Evolutionary conservation across 164 flowering plant genomes (phyloP).

Genomic region (Malania oleifera): DNA sequence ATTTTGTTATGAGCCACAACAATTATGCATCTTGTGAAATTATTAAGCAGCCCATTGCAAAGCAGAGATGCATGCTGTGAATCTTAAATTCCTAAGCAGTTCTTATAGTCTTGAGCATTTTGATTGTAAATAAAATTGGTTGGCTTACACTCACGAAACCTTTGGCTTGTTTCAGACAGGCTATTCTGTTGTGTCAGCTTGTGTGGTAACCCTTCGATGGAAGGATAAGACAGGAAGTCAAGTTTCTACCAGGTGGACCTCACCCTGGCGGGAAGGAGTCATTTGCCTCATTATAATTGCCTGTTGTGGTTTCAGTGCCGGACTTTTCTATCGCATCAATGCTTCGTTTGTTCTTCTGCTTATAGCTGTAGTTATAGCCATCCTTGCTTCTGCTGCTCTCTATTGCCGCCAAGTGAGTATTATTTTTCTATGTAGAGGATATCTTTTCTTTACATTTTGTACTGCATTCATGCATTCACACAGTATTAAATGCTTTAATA

Average conservation of each 20-base stretch:
- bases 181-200: slow-evolving; percentile 90
- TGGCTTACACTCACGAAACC: slow-evolving; percentile 6
- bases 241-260: slow-evolving; percentile 33
- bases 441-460: not conserved
- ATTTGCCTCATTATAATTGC: slow-evolving; percentile 59
- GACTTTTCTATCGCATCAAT: slow-evolving; percentile 56
- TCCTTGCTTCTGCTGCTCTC: slow-evolving; percentile 46
- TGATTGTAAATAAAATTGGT: not conserved
- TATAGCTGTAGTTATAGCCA: slow-evolving; percentile 43
- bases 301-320: slow-evolving; percentile 68
- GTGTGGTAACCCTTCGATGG: slow-evolving; percentile 77
- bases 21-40: not conserved
- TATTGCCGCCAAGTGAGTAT: slow-evolving; percentile 71
- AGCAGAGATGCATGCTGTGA: no score
- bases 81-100: not conserved
- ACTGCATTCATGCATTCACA: not conserved
- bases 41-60: no score
- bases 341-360: slow-evolving; percentile 43
- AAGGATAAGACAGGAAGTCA: slow-evolving; percentile 44
- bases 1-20: not conserved
- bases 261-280: slow-evolving; percentile 72
- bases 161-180: slow-evolving; percentile 64
- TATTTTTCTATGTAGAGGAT: not conserved
- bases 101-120: not conserved
- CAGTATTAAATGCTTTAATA: not conserved